Evolutionary conservation across 1,284 basidiomycete species (phyloP).

Genomic region (Austropuccinia psidii): DNA sequence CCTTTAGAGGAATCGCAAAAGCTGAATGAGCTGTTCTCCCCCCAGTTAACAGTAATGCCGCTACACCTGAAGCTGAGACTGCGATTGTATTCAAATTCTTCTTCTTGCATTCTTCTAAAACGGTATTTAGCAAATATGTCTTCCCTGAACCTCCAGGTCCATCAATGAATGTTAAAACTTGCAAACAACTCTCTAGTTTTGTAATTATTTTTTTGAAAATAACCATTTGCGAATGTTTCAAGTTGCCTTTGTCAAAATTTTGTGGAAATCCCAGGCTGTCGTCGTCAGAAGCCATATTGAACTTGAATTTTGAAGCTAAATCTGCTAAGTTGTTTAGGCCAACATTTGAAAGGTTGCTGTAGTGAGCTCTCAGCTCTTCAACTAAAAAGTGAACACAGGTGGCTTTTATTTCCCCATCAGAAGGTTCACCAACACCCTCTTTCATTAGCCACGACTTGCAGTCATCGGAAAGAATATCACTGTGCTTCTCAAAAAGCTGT

Average conservation of each 20-base stretch:
- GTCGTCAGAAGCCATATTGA: too few species aligned
- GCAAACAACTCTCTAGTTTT: constrained; percentile 44
- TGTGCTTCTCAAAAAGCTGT: constrained; percentile 49
- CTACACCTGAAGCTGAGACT: constrained; percentile 50
- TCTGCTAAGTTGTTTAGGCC: constrained; percentile 49
- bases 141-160: constrained; percentile 54
- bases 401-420: too few species aligned
- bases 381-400: constrained; percentile 37
- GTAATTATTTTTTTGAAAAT: constrained; percentile 48
- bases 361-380: neutral
- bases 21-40: constrained; percentile 52
- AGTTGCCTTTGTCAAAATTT: constrained; percentile 2
- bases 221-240: constrained; percentile 50
- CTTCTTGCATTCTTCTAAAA: constrained; percentile 47
- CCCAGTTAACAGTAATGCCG: constrained; percentile 50
- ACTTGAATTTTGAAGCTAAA: constrained; percentile 39
- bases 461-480: constrained; percentile 50
- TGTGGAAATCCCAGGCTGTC: too few species aligned
- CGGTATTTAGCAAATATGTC: constrained; percentile 52
- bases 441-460: too few species aligned
- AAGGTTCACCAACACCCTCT: too few species aligned
- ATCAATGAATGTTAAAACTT: constrained; percentile 51
- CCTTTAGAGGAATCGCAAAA: constrained; percentile 50
- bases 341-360: constrained; percentile 44
- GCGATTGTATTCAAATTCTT: constrained; percentile 47